Evolutionary conservation across 345 rosid genomes (phyloP), one percentile per base, ranked within the genome.

Genomic region (Salix udensis): DNA sequence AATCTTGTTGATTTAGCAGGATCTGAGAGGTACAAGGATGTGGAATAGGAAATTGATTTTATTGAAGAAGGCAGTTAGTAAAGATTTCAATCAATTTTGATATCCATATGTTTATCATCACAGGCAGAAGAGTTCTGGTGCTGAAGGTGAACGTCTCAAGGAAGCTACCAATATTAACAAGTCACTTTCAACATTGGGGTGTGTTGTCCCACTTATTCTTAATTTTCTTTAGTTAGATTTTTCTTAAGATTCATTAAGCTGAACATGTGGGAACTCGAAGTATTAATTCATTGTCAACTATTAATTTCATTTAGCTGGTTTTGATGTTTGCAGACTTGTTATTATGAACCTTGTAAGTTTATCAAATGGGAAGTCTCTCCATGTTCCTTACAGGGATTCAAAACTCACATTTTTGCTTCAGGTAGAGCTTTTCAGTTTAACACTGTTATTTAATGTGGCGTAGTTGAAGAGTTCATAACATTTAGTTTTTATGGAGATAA

Each of bases 1-100:
- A 94, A 96, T 83, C 97, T 96, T 61, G 99, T 96, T 74, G 99
- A 96, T 82, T 85, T 96, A 84, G 98, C 99, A 68, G 99, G 99
- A 73, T 96, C 99, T 48, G 99, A 96, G 79, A 94, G 99, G 99
- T 94, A 89, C 14, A 73, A 14, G 37, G 61, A 52, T 18, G 61
- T 62, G 53, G 6, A 68, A 62, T 21, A 26, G 12, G 31, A 10
- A 21, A 48, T 69, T 39, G 69, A 72, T 60, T 31, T 52, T 50
- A 42, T 31, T 12, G 30, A 67, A 37, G 39, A 42, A 66, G 60
- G 2, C n/a, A 46, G 12, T 23, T 58, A 58, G 64, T 58, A n/a
- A 61, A 46, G 6, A 61, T 71, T 61, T 19, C 68, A 58, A 24
- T 24, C 34, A 3, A 46, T 30, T 31, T 11, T 48, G 6, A n/a